Evolutionary conservation across 768 basidiomycete species (phyloP).

Genomic region (Chiua virens): DNA sequence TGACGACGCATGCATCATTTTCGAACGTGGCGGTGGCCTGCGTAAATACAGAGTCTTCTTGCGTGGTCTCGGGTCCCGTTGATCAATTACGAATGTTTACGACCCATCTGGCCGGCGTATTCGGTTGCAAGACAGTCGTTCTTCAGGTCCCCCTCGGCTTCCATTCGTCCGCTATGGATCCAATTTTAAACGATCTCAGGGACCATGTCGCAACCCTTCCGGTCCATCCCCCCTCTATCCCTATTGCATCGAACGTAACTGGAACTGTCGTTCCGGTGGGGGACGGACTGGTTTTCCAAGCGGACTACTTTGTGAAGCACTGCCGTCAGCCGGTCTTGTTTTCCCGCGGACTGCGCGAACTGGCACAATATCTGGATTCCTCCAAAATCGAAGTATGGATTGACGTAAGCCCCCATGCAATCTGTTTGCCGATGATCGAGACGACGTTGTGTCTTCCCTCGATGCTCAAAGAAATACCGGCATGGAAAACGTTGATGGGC

Average conservation of each 20-base stretch:
- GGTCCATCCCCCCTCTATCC: slow-evolving; percentile 50
- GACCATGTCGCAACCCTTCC: slow-evolving; percentile 37
- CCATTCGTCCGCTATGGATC: slow-evolving; percentile 65
- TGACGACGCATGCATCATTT: slow-evolving; percentile 36
- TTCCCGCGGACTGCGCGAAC: slow-evolving; percentile 45
- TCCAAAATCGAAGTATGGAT: slow-evolving; percentile 49
- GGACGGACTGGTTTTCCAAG: slow-evolving; percentile 45
- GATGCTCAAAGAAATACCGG: slow-evolving; percentile 43
- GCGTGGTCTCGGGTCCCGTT: slow-evolving; percentile 59
- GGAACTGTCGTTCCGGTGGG: slow-evolving; percentile 55
- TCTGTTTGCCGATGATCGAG: slow-evolving; percentile 57
- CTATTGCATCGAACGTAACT: slow-evolving; percentile 61
- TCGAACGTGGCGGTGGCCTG: slow-evolving; percentile 53
- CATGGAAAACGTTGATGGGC: slow-evolving; percentile 45
- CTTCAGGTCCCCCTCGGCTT: slow-evolving; percentile 62
- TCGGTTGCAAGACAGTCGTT: slow-evolving; percentile 39
- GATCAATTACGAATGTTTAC: slow-evolving; percentile 43
- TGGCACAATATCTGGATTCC: slow-evolving; percentile 31
- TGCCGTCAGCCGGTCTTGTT: slow-evolving; percentile 59
- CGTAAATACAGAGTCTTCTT: slow-evolving; percentile 57
- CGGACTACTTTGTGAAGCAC: slow-evolving; percentile 58
- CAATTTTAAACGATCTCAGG: slow-evolving; percentile 51
- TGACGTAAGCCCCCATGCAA: slow-evolving; percentile 66
- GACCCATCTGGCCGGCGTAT: slow-evolving; percentile 35
- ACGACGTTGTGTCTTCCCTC: slow-evolving; percentile 46